phyloP scores from a whole-genome alignment of 306 rosid species.

The Rosa rugosa region DNA sequence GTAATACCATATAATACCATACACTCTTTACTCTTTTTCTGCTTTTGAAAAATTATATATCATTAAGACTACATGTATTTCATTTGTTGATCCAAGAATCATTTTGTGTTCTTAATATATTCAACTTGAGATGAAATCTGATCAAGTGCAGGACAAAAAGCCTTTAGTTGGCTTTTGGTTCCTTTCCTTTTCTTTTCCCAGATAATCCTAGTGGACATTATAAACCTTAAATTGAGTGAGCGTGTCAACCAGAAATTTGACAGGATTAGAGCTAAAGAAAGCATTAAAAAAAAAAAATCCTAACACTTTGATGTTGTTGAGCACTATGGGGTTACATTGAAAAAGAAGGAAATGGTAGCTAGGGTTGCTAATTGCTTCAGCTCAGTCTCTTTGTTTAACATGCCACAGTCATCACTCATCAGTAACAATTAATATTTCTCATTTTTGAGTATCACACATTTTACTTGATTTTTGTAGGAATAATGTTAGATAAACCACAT shows the following conservation, averaged over 20 bases:
- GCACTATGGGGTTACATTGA: conserved; percentile 24
- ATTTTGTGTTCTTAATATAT: background rate
- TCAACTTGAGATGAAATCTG: conserved; percentile 7
- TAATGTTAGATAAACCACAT: background rate
- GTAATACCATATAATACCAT: background rate
- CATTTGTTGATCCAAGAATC: conserved; percentile 12
- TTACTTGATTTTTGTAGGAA: background rate
- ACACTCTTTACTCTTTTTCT: background rate
- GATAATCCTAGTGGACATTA: conserved; percentile 31
- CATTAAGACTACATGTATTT: background rate
- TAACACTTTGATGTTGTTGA: conserved; percentile 27
- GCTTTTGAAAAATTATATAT: background rate
- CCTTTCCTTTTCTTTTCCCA: conserved; percentile 22
- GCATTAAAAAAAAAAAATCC: conserved; percentile 8
- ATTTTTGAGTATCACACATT: background rate
- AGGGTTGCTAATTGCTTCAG: background rate
- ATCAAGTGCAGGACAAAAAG: conserved; percentile 30
- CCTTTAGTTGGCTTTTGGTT: conserved; percentile 39
- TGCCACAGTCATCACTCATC: too few relatives aligned
- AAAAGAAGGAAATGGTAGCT: background rate
- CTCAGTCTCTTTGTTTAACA: background rate
- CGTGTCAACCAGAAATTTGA: conserved; percentile 37
- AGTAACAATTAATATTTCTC: background rate
- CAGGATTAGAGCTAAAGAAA: conserved; percentile 24
- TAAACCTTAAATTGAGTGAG: conserved; percentile 33